These are phyloP conservation scores for Harringtonia aguacate DNA, from an alignment of 2,329 filamentous ascomycete genomes.

Conservation along the genomic window DNA sequence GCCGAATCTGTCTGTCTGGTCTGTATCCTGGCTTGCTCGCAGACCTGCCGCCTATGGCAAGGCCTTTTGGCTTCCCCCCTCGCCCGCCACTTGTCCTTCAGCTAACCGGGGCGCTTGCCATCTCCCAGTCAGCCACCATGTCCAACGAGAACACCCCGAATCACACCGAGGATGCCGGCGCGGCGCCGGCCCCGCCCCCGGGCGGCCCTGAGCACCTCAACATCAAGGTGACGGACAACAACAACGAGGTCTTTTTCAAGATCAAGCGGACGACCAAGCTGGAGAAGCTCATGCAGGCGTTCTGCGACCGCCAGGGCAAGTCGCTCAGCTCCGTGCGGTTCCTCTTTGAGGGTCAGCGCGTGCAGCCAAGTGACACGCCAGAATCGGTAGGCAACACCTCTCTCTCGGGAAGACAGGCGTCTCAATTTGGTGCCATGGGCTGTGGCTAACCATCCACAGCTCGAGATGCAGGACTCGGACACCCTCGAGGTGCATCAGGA, in stretches of 20 bases:
- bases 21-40: too few relatives aligned
- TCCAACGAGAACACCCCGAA: slow-evolving; percentile 27
- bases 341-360: slow-evolving; percentile 89
- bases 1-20: too few relatives aligned
- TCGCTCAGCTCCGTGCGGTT: slow-evolving; percentile 76
- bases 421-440: too few relatives aligned
- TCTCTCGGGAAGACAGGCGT: neutral
- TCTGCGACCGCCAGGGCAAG: slow-evolving; percentile 95
- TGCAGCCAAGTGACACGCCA: slow-evolving; percentile 80
- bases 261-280: slow-evolving; percentile 95
- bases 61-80: too few relatives aligned
- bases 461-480: slow-evolving; percentile 95
- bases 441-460: slow-evolving; percentile 35
- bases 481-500: slow-evolving; percentile 97
- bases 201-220: slow-evolving; percentile 83
- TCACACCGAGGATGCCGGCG: slow-evolving; percentile 3
- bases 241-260: slow-evolving; percentile 99
- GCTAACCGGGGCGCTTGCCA: too few relatives aligned
- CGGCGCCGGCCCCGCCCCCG: slow-evolving; percentile 24
- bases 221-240: slow-evolving; percentile 98
- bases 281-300: slow-evolving; percentile 97
- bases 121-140: slow-evolving; percentile 24
- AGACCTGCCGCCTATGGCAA: too few relatives aligned
- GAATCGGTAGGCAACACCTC: slow-evolving; percentile 60
- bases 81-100: too few relatives aligned